A percentile compares a stretch with the other conserved stretches of the same genome.
Evolutionary conservation across 2,329 filamentous ascomycete species (phyloP).

Genomic region (Sarocladiaceae sp.): DNA sequence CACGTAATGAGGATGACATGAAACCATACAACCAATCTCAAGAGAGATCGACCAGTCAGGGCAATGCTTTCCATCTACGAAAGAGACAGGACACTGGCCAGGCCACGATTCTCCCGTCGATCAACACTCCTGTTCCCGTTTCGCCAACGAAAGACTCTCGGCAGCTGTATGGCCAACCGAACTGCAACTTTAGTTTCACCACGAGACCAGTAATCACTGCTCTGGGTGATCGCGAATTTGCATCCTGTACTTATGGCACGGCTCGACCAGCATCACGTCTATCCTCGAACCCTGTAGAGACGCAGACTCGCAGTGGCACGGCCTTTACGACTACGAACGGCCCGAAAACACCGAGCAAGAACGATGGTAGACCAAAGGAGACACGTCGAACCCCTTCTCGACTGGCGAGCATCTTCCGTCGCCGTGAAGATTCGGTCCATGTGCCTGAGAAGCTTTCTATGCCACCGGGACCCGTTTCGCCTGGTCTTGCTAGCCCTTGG

Average conservation of each 20-base stretch:
- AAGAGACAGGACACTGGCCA: not conserved
- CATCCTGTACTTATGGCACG: too few species aligned
- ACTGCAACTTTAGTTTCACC: slow-evolving; percentile 1
- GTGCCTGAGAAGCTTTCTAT: not conserved
- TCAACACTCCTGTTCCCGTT: not conserved
- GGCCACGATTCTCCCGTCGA: not conserved
- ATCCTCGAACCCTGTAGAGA: too few species aligned
- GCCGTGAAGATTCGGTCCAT: not conserved
- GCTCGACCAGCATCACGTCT: too few species aligned
- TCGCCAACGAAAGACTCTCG: too few species aligned
- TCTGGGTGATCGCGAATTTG: too few species aligned
- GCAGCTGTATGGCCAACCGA: not conserved
- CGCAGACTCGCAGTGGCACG: not conserved
- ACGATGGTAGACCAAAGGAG: not conserved
- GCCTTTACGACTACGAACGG: not conserved
- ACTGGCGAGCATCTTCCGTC: not conserved
- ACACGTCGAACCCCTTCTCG: not conserved
- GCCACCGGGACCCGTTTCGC: not conserved
- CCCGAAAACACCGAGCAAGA: not conserved
- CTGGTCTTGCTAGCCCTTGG: not conserved
- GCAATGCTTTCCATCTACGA: not conserved
- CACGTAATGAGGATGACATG: too few species aligned
- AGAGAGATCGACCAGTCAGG: too few species aligned
- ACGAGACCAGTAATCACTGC: not conserved
- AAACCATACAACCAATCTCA: too few species aligned